phyloP scores from a whole-genome alignment of 768 basidiomycete genomes.

The Flagelloscypha sp. region DNA sequence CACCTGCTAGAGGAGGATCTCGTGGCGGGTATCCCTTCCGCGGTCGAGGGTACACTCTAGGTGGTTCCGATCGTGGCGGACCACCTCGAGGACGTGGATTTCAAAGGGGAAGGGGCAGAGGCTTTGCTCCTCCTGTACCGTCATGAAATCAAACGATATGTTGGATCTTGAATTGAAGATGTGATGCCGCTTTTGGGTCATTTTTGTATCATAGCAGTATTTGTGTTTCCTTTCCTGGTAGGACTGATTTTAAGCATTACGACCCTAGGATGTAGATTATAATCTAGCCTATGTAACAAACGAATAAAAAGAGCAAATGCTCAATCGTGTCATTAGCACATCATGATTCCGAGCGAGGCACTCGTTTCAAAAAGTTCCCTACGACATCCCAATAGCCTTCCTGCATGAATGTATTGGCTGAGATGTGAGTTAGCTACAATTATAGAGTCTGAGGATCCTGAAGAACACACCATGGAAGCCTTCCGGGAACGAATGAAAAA shows the following conservation, averaged over 20 bases:
- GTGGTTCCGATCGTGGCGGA: slow-evolving; percentile 11
- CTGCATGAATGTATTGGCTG: slow-evolving; percentile 28
- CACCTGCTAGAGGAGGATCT: slow-evolving; percentile 6
- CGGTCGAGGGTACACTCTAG: slow-evolving; percentile 6
- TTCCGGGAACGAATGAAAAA: background rate
- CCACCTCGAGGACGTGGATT: slow-evolving; percentile 23
- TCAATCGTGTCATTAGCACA: too few relatives aligned
- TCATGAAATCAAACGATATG: slow-evolving; percentile 5
- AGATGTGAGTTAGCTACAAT: too few relatives aligned
- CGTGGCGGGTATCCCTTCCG: slow-evolving; percentile 11
- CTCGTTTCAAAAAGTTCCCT: slow-evolving; percentile 18
- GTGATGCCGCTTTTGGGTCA: too few relatives aligned
- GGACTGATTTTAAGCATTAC: too few relatives aligned
- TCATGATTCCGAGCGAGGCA: too few relatives aligned
- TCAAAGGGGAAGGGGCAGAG: slow-evolving; percentile 32
- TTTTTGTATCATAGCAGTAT: too few relatives aligned
- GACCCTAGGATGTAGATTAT: too few relatives aligned
- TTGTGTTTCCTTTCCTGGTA: too few relatives aligned
- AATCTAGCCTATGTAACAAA: too few relatives aligned
- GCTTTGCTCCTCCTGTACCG: slow-evolving; percentile 5
- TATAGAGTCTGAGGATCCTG: too few relatives aligned
- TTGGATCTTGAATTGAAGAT: too few relatives aligned
- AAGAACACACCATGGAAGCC: background rate
- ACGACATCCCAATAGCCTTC: slow-evolving; percentile 28
- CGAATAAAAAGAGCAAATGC: too few relatives aligned